Percentiles rank a stretch among this genome's conserved stretches.
These are phyloP conservation scores for Trichoderma afroharzianum DNA, from an alignment of 2,329 filamentous ascomycete species.

Conservation along the genomic window DNA sequence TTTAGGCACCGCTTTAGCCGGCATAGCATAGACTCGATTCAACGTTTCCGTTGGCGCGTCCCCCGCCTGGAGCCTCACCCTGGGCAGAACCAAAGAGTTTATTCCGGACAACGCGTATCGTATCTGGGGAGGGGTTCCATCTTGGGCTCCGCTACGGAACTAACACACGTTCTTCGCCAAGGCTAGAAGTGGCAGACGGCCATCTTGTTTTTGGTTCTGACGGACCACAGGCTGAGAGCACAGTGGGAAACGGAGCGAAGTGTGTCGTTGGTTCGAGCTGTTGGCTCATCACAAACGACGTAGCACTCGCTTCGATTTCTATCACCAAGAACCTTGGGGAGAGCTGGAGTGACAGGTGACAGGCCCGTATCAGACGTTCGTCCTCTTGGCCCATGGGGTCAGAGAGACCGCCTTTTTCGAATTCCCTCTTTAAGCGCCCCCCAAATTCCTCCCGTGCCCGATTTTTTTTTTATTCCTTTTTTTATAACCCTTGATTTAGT, in stretches of 20 bases:
- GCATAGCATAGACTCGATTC: background rate
- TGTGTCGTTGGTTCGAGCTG: background rate
- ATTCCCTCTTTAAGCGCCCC: background rate
- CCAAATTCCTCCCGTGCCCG: background rate
- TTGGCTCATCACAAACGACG: background rate
- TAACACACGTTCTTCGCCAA: background rate
- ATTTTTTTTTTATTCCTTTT: background rate
- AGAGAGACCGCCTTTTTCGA: background rate
- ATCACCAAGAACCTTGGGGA: background rate
- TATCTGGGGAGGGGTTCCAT: background rate
- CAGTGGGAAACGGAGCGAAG: background rate
- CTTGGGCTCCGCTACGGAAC: background rate
- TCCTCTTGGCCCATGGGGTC: background rate
- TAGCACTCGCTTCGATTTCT: background rate
- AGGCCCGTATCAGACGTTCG: background rate
- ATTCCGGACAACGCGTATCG: background rate
- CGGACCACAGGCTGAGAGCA: background rate
- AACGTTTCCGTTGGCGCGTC: background rate
- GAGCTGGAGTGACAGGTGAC: background rate
- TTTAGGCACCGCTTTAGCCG: slow-evolving; percentile 14
- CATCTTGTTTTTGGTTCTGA: background rate
- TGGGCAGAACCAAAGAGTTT: background rate
- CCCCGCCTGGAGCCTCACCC: slow-evolving; percentile 10
- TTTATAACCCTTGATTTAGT: background rate
- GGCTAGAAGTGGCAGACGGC: background rate